Evolutionary conservation across 495 filamentous ascomycete genomes (phyloP).

Genomic region (Niebla homalea): DNA sequence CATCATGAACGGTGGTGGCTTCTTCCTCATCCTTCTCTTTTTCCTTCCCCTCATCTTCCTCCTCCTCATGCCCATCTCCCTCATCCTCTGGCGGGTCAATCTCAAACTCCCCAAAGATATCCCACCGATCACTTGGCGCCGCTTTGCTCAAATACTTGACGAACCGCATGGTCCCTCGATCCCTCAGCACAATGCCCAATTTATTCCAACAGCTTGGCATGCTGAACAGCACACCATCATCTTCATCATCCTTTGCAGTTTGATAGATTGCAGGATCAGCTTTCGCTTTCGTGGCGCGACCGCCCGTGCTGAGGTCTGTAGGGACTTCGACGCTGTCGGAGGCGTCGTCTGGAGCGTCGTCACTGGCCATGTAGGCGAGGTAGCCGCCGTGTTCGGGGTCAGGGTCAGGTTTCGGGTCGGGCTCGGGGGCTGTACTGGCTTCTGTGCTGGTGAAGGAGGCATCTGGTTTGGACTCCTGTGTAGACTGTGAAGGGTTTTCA

Average conservation of each 20-base stretch:
- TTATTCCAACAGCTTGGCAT: constrained; percentile 83
- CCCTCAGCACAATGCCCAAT: constrained; percentile 75
- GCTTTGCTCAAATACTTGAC: constrained; percentile 85
- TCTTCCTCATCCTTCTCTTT: constrained; percentile 19
- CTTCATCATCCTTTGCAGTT: constrained; percentile 52
- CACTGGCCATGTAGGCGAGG: constrained; percentile 83
- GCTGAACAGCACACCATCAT: constrained; percentile 84
- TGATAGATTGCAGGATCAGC: constrained; percentile 77
- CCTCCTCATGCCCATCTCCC: constrained; percentile 28
- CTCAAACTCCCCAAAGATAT: constrained; percentile 55
- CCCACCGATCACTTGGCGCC: constrained; percentile 86
- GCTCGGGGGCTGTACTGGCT: constrained; percentile 9
- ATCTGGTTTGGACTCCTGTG: constrained; percentile 9
- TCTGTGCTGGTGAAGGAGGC: not conserved
- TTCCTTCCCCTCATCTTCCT: constrained; percentile 13
- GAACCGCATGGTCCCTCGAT: constrained; percentile 75
- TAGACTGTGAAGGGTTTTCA: no score
- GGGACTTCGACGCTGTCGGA: constrained; percentile 15
- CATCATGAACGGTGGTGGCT: constrained; percentile 2
- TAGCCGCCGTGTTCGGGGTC: constrained; percentile 64
- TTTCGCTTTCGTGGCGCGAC: constrained; percentile 18
- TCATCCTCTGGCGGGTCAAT: constrained; percentile 26
- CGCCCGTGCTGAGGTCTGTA: constrained; percentile 10
- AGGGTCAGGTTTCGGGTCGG: constrained; percentile 23
- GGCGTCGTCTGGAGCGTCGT: constrained; percentile 44